Evolutionary conservation across 2,329 filamentous ascomycete species (phyloP), one percentile per base, ranked within the genome.

Genomic region (Diaporthe capsici): DNA sequence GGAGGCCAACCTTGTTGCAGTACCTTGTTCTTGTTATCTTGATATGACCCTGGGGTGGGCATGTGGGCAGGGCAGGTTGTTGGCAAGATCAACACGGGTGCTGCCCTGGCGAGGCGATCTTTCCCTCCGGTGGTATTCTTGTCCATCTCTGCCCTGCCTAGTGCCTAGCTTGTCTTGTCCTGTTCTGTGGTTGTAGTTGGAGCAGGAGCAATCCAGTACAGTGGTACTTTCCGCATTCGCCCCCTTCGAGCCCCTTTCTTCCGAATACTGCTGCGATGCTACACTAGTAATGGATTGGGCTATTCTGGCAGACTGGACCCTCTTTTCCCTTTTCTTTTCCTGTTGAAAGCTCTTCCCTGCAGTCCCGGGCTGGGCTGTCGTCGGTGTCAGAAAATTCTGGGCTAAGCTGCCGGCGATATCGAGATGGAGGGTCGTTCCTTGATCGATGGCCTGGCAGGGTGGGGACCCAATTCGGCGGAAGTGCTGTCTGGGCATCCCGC

Each of bases 381-480:
- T 9, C 31, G 49, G 65, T 42, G 49, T 55, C 49, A 55, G 65
- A 55, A 51, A 70, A 55, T 55, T 70, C 65, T 13, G 49, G 49
- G 25, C 65, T 28, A 42, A 42, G 34, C 28, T 28, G 15, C 17
- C 49, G 34, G 31, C 65, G 49, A 70, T 70, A 55, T 70, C 65
- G 20, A 70, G 31, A 55, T 70, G 65, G 49, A 70, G 65, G 65
- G 65, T 70, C 34, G 7, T n/a, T 55, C 65, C 65, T 70, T 70
- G 65, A 10, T 70, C 34, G 47, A 37, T 8, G 22, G 47, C 42
- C 42, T 51, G 31, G 44, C 47, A 25, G 22, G 65, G 65, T 55
- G 47, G 65, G 65, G n/a, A 22, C 65, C 65, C 49, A 70, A 55
- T 70, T 70, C 65, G 47, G 65, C 65, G 65, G 65, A 55, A 70